A percentile compares a stretch with the other conserved stretches of the same genome.
phyloP scores from a whole-genome alignment of 768 basidiomycete genomes.

The Pulveroboletus sp. region DNA sequence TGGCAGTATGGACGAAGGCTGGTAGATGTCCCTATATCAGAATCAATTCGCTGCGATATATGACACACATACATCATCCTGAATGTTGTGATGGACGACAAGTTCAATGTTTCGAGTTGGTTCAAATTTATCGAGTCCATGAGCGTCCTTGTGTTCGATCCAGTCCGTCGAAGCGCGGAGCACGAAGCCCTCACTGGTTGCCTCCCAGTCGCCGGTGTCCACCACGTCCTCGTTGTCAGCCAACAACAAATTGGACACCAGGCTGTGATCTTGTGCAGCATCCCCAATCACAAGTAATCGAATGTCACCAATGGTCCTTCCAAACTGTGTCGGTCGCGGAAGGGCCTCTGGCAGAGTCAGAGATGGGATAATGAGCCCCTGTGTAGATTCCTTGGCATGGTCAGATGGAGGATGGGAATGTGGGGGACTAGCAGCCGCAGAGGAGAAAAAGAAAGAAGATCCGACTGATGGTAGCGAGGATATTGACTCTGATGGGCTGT shows the following conservation, averaged over 20 bases:
- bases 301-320: slow-evolving; percentile 62
- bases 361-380: slow-evolving; percentile 67
- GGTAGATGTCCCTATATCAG: slow-evolving; percentile 7
- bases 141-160: slow-evolving; percentile 60
- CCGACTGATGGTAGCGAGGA: slow-evolving; percentile 71
- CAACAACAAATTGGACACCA: slow-evolving; percentile 46
- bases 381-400: slow-evolving; percentile 36
- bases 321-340: slow-evolving; percentile 60
- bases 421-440: slow-evolving; percentile 61
- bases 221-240: slow-evolving; percentile 68
- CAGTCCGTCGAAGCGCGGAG: slow-evolving; percentile 66
- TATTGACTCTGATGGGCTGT: slow-evolving; percentile 58
- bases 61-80: slow-evolving; percentile 40
- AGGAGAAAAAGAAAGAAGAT: slow-evolving; percentile 76
- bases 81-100: slow-evolving; percentile 41
- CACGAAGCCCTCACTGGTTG: slow-evolving; percentile 38
- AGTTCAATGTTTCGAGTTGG: slow-evolving; percentile 63
- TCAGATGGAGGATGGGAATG: slow-evolving; percentile 44
- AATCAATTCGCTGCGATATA: not conserved
- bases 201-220: slow-evolving; percentile 57
- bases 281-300: slow-evolving; percentile 52
- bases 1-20: slow-evolving; percentile 35
- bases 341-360: slow-evolving; percentile 57
- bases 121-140: slow-evolving; percentile 64
- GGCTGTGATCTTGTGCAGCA: slow-evolving; percentile 28